Conservation (phyloP, 1,284 basidiomycete genomes). For the Ceratobasidium sp. region DNA sequence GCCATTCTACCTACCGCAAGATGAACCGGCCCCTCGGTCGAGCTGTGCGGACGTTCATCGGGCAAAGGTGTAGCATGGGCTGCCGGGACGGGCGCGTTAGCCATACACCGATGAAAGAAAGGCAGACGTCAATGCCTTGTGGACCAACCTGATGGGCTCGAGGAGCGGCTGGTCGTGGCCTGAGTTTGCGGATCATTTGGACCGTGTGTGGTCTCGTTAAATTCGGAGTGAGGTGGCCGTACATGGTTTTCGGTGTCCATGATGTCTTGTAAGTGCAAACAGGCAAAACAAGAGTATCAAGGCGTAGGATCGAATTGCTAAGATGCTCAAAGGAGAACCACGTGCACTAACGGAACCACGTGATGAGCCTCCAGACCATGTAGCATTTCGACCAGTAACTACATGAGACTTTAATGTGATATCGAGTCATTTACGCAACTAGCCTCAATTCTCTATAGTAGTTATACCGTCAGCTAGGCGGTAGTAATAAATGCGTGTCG, state of each 20-base stretch:
- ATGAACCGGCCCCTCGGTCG: too few species aligned
- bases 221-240: too few species aligned
- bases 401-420: too few species aligned
- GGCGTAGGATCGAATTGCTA: background rate
- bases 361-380: background rate
- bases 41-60: too few species aligned
- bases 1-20: too few species aligned
- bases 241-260: background rate
- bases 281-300: background rate
- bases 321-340: background rate
- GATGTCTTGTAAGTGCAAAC: background rate
- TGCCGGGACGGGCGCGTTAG: too few species aligned
- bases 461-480: background rate
- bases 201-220: background rate
- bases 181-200: background rate
- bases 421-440: slow-evolving; percentile 1
- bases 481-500: background rate
- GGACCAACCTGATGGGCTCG: slow-evolving; percentile 9
- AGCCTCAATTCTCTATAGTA: slow-evolving; percentile 21
- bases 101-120: background rate
- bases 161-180: background rate
- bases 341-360: background rate
- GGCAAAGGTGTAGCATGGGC: too few species aligned
- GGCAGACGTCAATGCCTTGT: background rate
- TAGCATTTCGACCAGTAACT: too few species aligned